Conservation (phyloP, 192 early-diverging fungal genomes). For the Entomortierella beljakovae region DNA sequence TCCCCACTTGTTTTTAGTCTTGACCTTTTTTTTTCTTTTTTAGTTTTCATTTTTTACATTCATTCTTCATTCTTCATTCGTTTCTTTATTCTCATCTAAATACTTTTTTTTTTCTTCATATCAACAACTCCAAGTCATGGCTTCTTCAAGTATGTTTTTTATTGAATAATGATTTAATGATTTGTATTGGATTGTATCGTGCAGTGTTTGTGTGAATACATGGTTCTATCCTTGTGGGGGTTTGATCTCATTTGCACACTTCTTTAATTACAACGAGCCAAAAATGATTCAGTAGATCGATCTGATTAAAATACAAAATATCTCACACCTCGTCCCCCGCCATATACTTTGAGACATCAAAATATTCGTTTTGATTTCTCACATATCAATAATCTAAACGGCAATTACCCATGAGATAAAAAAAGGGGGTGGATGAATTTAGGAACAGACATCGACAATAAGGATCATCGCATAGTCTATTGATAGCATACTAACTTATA, state of each 20-base stretch:
- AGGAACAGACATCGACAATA: no score
- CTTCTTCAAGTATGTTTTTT: conserved; percentile 10
- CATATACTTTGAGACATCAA: no score
- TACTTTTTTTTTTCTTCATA: not conserved
- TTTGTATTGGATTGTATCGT: not conserved
- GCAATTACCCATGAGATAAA: no score
- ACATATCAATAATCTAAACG: no score
- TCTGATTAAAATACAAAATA: no score
- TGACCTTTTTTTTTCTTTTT: not conserved
- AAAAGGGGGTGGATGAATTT: no score
- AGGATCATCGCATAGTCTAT: not conserved
- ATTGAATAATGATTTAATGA: not conserved
- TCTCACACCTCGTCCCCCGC: no score
- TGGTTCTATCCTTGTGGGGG: not conserved
- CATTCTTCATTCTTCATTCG: not conserved
- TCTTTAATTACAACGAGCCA: no score
- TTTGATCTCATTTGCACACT: no score
- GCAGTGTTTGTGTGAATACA: not conserved
- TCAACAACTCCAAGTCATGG: no score
- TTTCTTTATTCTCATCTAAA: not conserved
- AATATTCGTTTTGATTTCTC: no score
- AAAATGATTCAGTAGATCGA: no score
- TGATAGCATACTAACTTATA: not conserved
- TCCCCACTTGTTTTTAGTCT: not conserved
- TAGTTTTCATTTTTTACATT: not conserved